These are phyloP conservation scores for Sonneratia alba DNA, from an alignment of 345 rosid species.

Conservation along the genomic window DNA sequence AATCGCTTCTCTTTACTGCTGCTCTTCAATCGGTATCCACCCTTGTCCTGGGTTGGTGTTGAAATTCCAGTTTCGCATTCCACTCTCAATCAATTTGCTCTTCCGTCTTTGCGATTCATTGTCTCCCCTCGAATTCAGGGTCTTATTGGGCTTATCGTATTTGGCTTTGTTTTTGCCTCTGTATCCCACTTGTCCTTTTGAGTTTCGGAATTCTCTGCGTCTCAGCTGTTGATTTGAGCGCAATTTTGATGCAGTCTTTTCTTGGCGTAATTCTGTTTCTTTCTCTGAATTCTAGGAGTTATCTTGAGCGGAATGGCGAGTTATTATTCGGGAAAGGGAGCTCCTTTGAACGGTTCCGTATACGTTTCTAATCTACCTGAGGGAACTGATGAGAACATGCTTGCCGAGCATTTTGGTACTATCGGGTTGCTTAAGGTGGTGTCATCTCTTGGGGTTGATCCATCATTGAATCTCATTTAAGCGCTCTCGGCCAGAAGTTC, in stretches of 20 bases:
- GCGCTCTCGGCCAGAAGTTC: too few relatives aligned
- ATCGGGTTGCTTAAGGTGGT: conserved; percentile 90
- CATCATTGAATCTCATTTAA: too few relatives aligned
- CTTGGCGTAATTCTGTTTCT: neutral
- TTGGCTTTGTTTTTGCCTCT: neutral
- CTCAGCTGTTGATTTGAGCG: neutral
- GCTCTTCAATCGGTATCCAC: neutral
- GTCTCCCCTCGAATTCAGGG: too few relatives aligned
- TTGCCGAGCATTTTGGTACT: conserved; percentile 90
- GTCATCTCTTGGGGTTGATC: neutral
- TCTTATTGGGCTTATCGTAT: too few relatives aligned
- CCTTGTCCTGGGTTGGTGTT: neutral
- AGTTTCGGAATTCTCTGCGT: too few relatives aligned
- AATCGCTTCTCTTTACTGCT: neutral
- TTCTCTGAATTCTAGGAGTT: too few relatives aligned
- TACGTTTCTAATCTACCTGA: conserved; percentile 78
- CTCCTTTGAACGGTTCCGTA: conserved; percentile 59
- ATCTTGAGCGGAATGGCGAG: conserved; percentile 51
- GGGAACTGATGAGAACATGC: conserved; percentile 80
- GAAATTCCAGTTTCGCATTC: neutral
- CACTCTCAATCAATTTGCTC: neutral
- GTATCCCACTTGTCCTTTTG: too few relatives aligned
- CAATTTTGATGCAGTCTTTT: neutral
- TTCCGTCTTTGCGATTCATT: neutral
- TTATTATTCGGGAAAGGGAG: conserved; percentile 48